Conservation (phyloP, 352 stramenopile species). For the Phytophthora aleatoria region DNA sequence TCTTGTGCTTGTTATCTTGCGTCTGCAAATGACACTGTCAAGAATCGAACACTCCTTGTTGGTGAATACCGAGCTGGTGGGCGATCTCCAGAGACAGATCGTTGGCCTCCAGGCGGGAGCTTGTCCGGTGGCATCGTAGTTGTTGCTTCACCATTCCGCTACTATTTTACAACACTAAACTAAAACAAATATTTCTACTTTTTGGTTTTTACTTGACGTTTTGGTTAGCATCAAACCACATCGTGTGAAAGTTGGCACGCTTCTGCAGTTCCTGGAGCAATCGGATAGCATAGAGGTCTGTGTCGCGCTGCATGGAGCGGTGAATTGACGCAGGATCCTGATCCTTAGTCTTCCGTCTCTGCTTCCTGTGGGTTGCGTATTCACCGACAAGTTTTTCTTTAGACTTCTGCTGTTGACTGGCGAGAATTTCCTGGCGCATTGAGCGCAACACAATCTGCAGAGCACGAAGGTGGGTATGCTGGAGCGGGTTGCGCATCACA, state of each 20-base stretch:
- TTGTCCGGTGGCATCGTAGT: constrained; percentile 30
- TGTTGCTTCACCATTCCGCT: neutral
- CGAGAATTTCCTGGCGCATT: constrained; percentile 43
- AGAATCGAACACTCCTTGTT: constrained; percentile 62
- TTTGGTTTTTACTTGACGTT: neutral
- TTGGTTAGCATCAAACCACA: constrained; percentile 40
- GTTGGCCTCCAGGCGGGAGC: constrained; percentile 16
- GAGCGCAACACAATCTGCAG: constrained; percentile 32
- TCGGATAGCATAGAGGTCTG: constrained; percentile 29
- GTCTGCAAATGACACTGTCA: constrained; percentile 60
- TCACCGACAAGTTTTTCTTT: neutral
- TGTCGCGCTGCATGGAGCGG: constrained; percentile 33
- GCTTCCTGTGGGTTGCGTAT: constrained; percentile 1
- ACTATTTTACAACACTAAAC: constrained; percentile 15
- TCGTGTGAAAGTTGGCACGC: constrained; percentile 52
- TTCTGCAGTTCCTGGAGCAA: constrained; percentile 42
- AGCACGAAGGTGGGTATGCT: constrained; percentile 26
- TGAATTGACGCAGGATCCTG: constrained; percentile 1
- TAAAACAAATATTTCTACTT: constrained; percentile 4
- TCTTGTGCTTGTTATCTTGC: constrained; percentile 62
- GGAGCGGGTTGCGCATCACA: constrained; percentile 49
- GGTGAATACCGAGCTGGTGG: constrained; percentile 44
- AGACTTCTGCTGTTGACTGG: constrained; percentile 17
- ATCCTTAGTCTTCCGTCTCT: constrained; percentile 1
- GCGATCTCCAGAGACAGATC: constrained; percentile 42